Evolutionary conservation across 2,329 filamentous ascomycete genomes (phyloP).

Genomic region (Aureobasidium mangrovei): DNA sequence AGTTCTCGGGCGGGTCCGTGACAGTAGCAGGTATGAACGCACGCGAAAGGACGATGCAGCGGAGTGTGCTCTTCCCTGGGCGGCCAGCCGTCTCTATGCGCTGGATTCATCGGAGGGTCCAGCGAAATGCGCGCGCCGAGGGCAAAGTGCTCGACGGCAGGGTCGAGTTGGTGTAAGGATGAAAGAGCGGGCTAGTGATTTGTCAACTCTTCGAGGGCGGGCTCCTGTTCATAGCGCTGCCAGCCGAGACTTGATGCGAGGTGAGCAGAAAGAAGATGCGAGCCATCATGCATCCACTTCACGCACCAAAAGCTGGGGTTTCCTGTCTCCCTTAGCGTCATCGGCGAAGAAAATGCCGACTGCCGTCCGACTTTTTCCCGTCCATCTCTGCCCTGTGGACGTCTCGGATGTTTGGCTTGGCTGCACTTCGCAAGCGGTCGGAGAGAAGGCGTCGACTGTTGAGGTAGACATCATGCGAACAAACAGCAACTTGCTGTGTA

Average conservation of each 20-base stretch:
- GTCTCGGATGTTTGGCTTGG: too few relatives aligned
- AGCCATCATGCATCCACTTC: not conserved
- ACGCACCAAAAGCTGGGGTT: too few relatives aligned
- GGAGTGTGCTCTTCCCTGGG: constrained; percentile 10
- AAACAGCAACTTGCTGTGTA: not conserved
- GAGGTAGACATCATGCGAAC: too few relatives aligned
- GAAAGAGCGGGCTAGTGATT: not conserved
- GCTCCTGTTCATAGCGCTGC: constrained; percentile 4
- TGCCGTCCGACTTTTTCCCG: not conserved
- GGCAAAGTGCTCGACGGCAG: not conserved
- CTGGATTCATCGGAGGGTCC: constrained; percentile 16
- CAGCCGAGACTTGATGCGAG: not conserved
- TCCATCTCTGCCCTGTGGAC: not conserved
- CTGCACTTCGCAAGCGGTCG: too few relatives aligned
- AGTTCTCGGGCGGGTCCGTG: not conserved
- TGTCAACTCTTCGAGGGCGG: not conserved
- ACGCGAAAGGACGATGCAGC: constrained; percentile 8
- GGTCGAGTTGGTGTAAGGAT: not conserved
- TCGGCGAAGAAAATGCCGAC: not conserved
- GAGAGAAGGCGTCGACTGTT: not conserved
- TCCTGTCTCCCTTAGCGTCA: too few relatives aligned
- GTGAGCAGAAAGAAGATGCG: constrained; percentile 9
- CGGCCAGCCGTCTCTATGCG: constrained; percentile 15
- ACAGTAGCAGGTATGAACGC: not conserved
- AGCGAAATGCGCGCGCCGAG: constrained; percentile 8